Evolutionary conservation across 2,329 filamentous ascomycete genomes (phyloP), one percentile per base, ranked within the genome.

Genomic region (Trichoderma brevicompactum): DNA sequence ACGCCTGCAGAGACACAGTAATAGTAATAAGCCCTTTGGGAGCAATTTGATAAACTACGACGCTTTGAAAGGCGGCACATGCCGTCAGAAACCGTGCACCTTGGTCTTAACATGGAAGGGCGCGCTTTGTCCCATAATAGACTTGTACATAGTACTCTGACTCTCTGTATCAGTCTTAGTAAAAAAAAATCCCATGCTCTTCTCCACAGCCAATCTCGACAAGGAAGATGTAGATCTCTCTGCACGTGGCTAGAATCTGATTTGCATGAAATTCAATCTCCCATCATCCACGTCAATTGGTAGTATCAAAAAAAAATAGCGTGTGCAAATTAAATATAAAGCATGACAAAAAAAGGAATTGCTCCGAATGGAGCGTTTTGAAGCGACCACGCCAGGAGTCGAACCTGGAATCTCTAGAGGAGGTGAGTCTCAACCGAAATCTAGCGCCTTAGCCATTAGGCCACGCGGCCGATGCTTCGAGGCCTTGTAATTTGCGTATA

Each of bases 331-430:
- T n/a, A 64, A 66, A 68, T 66, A 65, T 5, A 13, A 34, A 23
- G 2, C 5, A 36, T 0, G 9, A 34, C 17, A 43, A 54, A 66
- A 40, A 63, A 68, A 58, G 69, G 49, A 54, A 32, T 13, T 15
- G n/a, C 28, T 23, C 13, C 15, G 13, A 66, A 41, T 65, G 48
- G 36, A 46, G 48, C 40, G 23, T 55, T 53, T 49, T 41, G 3
- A 28, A 46, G 48, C 75, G 77, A 79, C 77, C 77, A 77, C 77
- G 75, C 75, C 77, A 79, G 77, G 77, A 79, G 73, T 79, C 76
- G 77, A 78, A 78, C 76, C 77, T 78, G 76, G 74, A 79, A 77
- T 78, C 77, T 79, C 75, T 75, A 79, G 76, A 79, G 77, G 34
- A 41, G 19, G 72, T 66, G 65, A 63, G 70, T 36, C 65, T 38